These are phyloP conservation scores for Penicillium capsulatum DNA, from an alignment of 2,329 filamentous ascomycete genomes.

Conservation along the genomic window DNA sequence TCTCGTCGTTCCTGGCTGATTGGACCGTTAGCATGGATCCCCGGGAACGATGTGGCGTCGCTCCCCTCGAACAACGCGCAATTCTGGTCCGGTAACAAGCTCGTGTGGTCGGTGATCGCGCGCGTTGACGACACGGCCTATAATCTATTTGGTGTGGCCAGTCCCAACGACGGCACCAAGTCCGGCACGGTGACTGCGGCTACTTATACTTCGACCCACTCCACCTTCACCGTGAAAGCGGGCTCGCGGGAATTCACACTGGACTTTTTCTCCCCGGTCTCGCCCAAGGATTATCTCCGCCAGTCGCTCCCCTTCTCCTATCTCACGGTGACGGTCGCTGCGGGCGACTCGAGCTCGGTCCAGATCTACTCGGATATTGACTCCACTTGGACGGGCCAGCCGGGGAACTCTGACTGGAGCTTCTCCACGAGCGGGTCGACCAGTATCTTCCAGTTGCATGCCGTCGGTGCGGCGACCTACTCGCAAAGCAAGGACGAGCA, in stretches of 20 bases:
- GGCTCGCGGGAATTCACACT: constrained; percentile 32
- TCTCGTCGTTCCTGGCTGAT: background rate
- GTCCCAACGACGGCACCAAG: constrained; percentile 21
- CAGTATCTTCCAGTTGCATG: constrained; percentile 29
- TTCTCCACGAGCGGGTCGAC: constrained; percentile 24
- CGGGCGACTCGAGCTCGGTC: constrained; percentile 22
- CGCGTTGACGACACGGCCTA: constrained; percentile 37
- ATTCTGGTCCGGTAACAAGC: constrained; percentile 38
- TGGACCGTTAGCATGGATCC: constrained; percentile 35
- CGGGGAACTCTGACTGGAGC: constrained; percentile 20
- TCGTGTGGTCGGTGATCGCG: constrained; percentile 40
- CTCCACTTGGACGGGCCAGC: constrained; percentile 37
- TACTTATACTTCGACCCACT: constrained; percentile 39
- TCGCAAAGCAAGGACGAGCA: constrained; percentile 30
- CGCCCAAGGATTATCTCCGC: constrained; percentile 36
- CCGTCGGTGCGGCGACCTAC: constrained; percentile 27
- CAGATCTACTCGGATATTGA: constrained; percentile 43
- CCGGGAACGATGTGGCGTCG: constrained; percentile 31
- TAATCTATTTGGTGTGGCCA: constrained; percentile 38
- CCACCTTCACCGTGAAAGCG: constrained; percentile 35
- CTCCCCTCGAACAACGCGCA: constrained; percentile 34
- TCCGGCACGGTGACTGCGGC: constrained; percentile 28
- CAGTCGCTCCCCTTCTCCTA: constrained; percentile 42
- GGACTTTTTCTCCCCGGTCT: constrained; percentile 43
- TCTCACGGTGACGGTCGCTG: constrained; percentile 36